A percentile compares a stretch with the other conserved stretches of the same genome.
Evolutionary conservation across 306 rosid genomes (phyloP).

Genomic region (Quercus ilex): DNA sequence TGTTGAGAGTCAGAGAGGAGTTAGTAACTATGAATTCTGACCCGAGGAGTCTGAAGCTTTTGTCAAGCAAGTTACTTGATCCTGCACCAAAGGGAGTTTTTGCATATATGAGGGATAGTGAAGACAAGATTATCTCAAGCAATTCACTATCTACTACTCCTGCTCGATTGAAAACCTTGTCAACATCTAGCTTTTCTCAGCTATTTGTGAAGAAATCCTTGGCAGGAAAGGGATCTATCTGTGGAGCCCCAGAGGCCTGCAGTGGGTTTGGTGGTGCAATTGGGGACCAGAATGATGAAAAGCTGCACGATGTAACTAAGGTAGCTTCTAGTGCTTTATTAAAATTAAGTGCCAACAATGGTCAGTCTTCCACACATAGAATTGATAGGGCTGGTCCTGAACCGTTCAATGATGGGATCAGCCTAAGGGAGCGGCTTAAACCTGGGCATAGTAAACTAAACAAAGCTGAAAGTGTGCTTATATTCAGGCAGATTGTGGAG

Average conservation of each 20-base stretch:
- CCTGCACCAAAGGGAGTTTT: constrained; percentile 25
- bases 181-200: constrained; percentile 34
- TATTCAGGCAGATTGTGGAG: constrained; percentile 59
- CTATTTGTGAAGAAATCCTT: constrained; percentile 25
- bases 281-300: constrained; percentile 31
- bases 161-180: constrained; percentile 22
- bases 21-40: constrained; percentile 27
- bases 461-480: constrained; percentile 35
- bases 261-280: constrained; percentile 9
- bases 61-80: constrained; percentile 19
- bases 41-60: constrained; percentile 23
- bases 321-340: constrained; percentile 16
- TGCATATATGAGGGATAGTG: constrained; percentile 28
- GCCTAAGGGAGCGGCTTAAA: constrained; percentile 58
- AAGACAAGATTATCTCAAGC: constrained; percentile 32
- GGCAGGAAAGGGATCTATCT: constrained; percentile 44
- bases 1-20: constrained; percentile 39
- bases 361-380: constrained; percentile 23
- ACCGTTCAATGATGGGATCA: constrained; percentile 26
- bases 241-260: constrained; percentile 23
- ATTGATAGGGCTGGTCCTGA: constrained; percentile 16
- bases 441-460: constrained; percentile 22
- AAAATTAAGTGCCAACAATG: constrained; percentile 17
- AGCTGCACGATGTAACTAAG: constrained; percentile 7
- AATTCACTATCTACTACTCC: constrained; percentile 22